Base-by-base conservation (phyloP, 805 yeast species). In the Babjeviella inositovora region DNA sequence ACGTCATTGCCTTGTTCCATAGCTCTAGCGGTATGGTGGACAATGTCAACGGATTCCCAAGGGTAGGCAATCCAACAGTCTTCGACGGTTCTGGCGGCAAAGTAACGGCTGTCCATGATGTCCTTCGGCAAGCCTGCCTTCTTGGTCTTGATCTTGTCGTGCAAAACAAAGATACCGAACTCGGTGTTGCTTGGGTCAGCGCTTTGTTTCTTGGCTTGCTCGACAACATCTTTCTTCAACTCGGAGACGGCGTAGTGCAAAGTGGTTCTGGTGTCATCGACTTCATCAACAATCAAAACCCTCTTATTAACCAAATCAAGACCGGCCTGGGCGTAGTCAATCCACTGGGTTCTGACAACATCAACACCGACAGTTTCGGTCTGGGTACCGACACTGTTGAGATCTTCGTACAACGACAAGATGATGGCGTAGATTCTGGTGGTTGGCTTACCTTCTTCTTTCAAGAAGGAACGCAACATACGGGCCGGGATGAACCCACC, bases 401-500 rank as follows among this genome's bases (percentile, higher is more conserved):
- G 46, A 37, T 77, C 90, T 53, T 87, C 98, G 45, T 87, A 87
- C 26, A 87, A 60, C 1, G 96, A 82, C 34, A 87, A 61, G 16
- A 90, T 92, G 36, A 87, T 81, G 22, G 98, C 96, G 70, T 85
- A 87, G 41, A 87, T 82, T 39, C 93, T 74, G 30, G 84, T 74
- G 39, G 85, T 87, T 37, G 92, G 87, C 29, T 73, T 57, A 29
- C 93, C 93, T 15, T 77, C 80, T 34, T 74, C 77, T 50, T 85
- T 87, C 35, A 87, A 58, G 50, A 87, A 90, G 2, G 97, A 73
- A 48, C 98, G 70, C 45, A 87, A 62, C 52, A 90, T 90, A 47
- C 98, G 70, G 6, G 98, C 96, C 14, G 97, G 98, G 28, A 87
- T 90, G 49, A 87, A 81, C 2, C 97, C 98, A 45, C 98, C 94